Conservation (phyloP, 192 early-diverging fungal genomes). For the Backusella westeae region DNA sequence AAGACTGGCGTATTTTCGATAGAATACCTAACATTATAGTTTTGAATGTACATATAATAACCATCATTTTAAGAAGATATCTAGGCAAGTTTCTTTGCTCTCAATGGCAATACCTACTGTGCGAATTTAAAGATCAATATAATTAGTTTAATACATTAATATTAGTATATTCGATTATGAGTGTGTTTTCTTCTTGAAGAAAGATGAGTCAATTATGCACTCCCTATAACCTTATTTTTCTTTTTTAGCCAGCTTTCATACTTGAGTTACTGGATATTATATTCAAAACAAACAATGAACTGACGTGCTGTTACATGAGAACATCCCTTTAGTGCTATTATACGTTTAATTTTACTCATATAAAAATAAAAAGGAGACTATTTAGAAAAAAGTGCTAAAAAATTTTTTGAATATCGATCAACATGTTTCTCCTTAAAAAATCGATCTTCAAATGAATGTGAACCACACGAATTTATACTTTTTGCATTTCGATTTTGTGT, state of each 20-base stretch:
- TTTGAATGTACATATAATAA: too few relatives aligned
- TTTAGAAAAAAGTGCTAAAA: too few relatives aligned
- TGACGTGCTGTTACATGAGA: neutral
- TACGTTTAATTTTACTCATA: too few relatives aligned
- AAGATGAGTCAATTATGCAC: neutral
- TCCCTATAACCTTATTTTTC: neutral
- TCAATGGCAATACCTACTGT: too few relatives aligned
- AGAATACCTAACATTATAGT: too few relatives aligned
- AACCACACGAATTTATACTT: neutral
- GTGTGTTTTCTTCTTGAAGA: neutral
- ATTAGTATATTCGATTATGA: neutral
- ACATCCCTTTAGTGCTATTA: neutral
- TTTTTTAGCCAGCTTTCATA: neutral
- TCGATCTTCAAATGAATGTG: neutral
- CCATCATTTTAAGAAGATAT: too few relatives aligned
- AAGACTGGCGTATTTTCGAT: too few relatives aligned
- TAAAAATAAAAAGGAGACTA: too few relatives aligned
- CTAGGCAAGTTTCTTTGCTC: too few relatives aligned
- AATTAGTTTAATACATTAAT: neutral
- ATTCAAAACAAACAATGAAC: neutral
- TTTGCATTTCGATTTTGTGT: neutral
- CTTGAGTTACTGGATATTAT: too few relatives aligned
- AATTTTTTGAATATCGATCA: neutral
- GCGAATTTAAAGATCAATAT: too few relatives aligned
- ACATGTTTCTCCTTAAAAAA: neutral